These are phyloP conservation scores for Blastobotrys arbuscula DNA, from an alignment of 1,139 yeast species.

Conservation along the genomic window DNA sequence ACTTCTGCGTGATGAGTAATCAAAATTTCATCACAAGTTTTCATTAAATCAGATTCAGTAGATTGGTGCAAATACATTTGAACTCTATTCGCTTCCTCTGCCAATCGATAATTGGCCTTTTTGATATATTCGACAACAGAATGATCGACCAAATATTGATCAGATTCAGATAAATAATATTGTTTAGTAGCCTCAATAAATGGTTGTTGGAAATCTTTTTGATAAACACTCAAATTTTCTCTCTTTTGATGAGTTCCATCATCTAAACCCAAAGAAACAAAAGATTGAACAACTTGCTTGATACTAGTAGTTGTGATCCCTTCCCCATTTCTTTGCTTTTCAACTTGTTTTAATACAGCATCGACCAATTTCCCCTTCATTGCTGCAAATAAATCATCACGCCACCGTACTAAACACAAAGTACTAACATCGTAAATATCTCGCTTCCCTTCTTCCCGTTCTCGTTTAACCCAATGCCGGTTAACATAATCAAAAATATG, in stretches of 20 bases:
- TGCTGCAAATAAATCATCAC: constrained; percentile 67
- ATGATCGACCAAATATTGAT: constrained; percentile 58
- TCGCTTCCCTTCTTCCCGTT: constrained; percentile 85
- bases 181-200: constrained; percentile 69
- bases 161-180: constrained; percentile 69
- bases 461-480: constrained; percentile 96
- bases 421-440: constrained; percentile 90
- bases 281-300: constrained; percentile 73
- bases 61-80: constrained; percentile 80
- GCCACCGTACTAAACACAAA: constrained; percentile 83
- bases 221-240: constrained; percentile 75
- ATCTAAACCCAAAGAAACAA: constrained; percentile 49
- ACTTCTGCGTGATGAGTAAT: constrained; percentile 73
- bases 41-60: constrained; percentile 71
- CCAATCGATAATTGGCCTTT: constrained; percentile 74
- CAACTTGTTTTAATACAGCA: constrained; percentile 72
- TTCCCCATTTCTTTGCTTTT: constrained; percentile 73
- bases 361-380: constrained; percentile 54
- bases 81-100: constrained; percentile 76
- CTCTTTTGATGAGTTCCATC: constrained; percentile 62
- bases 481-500: constrained; percentile 95
- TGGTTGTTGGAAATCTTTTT: constrained; percentile 68
- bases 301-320: constrained; percentile 63
- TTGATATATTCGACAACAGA: constrained; percentile 88
- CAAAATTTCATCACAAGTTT: constrained; percentile 66